These are phyloP conservation scores for Salvia hispanica DNA, from an alignment of 257 asterid genomes.

Conservation along the genomic window DNA sequence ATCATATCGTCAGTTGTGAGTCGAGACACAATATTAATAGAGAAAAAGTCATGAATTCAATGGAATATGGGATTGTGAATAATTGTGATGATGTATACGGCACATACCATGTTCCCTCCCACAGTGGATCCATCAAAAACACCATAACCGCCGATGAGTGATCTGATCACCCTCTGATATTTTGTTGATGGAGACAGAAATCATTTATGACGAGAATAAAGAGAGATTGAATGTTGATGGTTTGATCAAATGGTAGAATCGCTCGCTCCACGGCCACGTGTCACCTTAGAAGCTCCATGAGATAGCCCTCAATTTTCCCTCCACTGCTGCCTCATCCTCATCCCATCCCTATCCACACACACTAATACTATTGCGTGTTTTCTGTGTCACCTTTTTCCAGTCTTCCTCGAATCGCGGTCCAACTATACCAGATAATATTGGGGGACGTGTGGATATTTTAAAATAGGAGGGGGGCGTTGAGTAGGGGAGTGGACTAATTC, in stretches of 20 bases:
- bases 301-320: conserved; percentile 41
- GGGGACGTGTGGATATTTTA: too few species aligned
- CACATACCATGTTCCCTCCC: not conserved
- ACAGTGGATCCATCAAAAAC: not conserved
- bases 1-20: too few species aligned
- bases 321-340: conserved; percentile 56
- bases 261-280: conserved; percentile 57
- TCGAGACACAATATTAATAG: too few species aligned
- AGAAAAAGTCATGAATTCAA: too few species aligned
- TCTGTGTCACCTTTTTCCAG: conserved; percentile 32
- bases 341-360: conserved; percentile 46
- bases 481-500: not conserved
- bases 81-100: too few species aligned
- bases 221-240: not conserved
- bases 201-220: conserved; percentile 7
- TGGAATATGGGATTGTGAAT: not conserved
- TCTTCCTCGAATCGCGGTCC: conserved; percentile 48
- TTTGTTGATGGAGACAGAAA: conserved; percentile 23
- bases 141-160: conserved; percentile 25
- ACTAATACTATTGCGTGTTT: conserved; percentile 25
- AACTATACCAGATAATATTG: conserved; percentile 23
- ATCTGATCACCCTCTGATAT: too few species aligned
- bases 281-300: conserved; percentile 27
- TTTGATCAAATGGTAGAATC: not conserved
- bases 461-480: too few species aligned